Conservation (phyloP, 371 early-diverging fungal species). For the Mucor velutinosus region DNA sequence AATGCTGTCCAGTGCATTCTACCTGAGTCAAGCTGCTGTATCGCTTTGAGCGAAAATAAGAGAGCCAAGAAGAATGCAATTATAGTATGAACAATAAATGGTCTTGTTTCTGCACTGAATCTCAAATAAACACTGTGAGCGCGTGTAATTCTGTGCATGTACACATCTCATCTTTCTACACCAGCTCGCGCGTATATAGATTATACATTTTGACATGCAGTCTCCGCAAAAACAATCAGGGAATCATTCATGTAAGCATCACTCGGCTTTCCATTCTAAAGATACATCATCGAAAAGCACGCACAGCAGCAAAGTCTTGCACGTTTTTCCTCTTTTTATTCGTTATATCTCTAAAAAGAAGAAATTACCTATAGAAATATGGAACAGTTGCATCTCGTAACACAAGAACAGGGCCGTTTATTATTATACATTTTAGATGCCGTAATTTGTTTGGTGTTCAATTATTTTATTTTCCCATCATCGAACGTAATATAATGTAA, state of each 20-base stretch:
- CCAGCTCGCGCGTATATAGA: neutral
- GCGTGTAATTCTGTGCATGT: neutral
- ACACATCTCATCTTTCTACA: neutral
- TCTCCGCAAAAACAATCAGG: neutral
- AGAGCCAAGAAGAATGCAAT: neutral
- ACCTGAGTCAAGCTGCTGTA: too few relatives aligned
- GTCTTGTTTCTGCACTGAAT: neutral
- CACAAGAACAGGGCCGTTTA: neutral
- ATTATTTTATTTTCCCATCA: neutral
- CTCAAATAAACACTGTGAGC: neutral
- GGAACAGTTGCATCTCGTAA: neutral
- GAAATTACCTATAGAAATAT: neutral
- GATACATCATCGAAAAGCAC: neutral
- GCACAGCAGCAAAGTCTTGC: neutral
- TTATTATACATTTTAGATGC: neutral
- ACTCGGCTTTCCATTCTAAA: neutral
- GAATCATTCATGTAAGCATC: too few relatives aligned
- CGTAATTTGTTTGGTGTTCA: slow-evolving; percentile 3
- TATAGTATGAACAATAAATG: neutral
- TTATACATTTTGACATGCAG: neutral
- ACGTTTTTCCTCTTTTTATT: neutral
- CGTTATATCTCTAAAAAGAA: neutral
- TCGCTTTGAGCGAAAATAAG: neutral
- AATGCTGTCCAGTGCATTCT: too few relatives aligned
- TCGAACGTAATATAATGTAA: neutral